Evolutionary conservation across 2,329 filamentous ascomycete species (phyloP).

Genomic region (Pseudogymnoascus sp.): DNA sequence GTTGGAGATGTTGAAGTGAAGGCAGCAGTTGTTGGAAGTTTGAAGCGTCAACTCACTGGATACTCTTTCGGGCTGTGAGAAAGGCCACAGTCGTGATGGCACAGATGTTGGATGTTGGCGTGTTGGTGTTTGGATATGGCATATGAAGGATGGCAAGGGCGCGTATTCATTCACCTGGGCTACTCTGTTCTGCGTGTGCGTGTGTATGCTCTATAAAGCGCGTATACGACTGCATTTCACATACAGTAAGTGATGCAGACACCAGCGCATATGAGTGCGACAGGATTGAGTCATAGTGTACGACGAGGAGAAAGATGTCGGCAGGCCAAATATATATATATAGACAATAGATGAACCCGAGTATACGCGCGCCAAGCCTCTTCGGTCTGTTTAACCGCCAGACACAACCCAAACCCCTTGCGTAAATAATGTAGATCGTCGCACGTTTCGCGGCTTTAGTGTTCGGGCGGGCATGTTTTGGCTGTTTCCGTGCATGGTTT

Average conservation of each 20-base stretch:
- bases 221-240: neutral
- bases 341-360: neutral
- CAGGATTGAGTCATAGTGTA: neutral
- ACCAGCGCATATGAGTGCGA: neutral
- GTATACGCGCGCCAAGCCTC: neutral
- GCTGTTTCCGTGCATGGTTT: constrained; percentile 1
- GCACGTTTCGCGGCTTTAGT: neutral
- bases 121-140: neutral
- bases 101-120: neutral
- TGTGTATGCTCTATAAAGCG: neutral
- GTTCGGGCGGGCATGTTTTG: neutral
- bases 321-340: neutral
- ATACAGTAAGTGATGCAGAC: neutral
- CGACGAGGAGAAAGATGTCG: neutral
- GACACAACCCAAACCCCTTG: neutral
- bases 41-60: neutral
- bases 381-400: neutral
- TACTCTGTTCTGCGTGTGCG: neutral
- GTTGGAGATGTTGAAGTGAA: neutral
- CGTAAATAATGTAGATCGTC: neutral
- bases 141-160: neutral
- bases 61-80: neutral
- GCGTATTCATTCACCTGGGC: too few relatives aligned
- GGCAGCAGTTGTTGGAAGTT: neutral
- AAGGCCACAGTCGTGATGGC: neutral